Evolutionary conservation across 2,329 filamentous ascomycete genomes (phyloP), one percentile per base, ranked within the genome.

Genomic region (Trichoderma semiorbis): DNA sequence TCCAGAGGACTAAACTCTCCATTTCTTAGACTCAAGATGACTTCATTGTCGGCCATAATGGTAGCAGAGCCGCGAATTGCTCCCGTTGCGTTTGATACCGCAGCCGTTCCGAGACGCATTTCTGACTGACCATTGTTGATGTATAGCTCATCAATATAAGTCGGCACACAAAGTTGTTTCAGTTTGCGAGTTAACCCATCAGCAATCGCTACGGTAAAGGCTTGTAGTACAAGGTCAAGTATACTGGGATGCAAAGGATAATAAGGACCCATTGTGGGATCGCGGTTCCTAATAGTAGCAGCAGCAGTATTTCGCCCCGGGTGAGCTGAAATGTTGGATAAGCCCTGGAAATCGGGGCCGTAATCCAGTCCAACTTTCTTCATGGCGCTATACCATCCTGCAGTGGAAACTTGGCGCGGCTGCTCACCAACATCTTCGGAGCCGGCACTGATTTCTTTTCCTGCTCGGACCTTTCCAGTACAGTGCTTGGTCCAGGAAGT

Each of bases 341-440:
- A 18, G 5, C 73, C 63, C 11, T 71, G 64, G n/a, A 74, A 73
- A 3, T 28, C 28, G 3, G 71, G 68, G 5, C 71, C 71, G 53
- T 73, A 74, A n/a, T 74, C 70, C 32, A 74, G 30, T 21, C 73
- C 71, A 30, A 72, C 28, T 18, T 57, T 61, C 8, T 43, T 63
- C 68, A 74, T 63, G 7, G 21, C 7, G 1, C 57, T 36, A 50
- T 74, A 74, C 67, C 62, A 73, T 4, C 57, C 64, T 12, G 36
- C 10, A 18, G 43, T 60, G 2, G 64, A 57, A 47, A 72, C 64
- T 11, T 60, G 70, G 14, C 64, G 70, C 16, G 70, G 70, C 10
- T 36, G 70, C 2, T 53, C 28, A 34, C 14, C 28, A n/a, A 65
- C 43, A 34, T 34, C 62, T 24, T 68, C 65, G 7, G 16, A 21